These are phyloP conservation scores for Amanita inopinata DNA, from an alignment of 768 basidiomycete species.

Conservation along the genomic window DNA sequence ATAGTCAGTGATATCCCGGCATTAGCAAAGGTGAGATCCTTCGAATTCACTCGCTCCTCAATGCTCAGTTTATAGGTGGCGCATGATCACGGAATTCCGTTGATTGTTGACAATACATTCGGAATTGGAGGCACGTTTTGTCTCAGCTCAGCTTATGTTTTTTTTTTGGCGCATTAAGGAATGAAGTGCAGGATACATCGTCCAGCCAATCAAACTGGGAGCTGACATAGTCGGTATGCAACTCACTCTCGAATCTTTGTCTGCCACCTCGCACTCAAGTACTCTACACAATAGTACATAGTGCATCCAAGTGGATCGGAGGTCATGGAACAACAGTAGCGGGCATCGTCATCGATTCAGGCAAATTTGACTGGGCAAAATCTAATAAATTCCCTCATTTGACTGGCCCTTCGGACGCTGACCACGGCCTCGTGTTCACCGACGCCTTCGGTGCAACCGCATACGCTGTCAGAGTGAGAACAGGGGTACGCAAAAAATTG, in stretches of 20 bases:
- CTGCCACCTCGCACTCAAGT: background rate
- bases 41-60: background rate
- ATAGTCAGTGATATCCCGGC: slow-evolving; percentile 56
- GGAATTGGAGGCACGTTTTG: slow-evolving; percentile 47
- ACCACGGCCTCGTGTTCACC: slow-evolving; percentile 60
- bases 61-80: slow-evolving; percentile 39
- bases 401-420: slow-evolving; percentile 66
- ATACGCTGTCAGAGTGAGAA: slow-evolving; percentile 58
- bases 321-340: slow-evolving; percentile 75
- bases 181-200: slow-evolving; percentile 46
- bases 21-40: slow-evolving; percentile 53
- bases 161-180: too few relatives aligned
- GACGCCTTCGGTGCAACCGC: slow-evolving; percentile 58
- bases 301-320: slow-evolving; percentile 80
- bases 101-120: slow-evolving; percentile 78
- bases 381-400: slow-evolving; percentile 68
- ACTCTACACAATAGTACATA: slow-evolving; percentile 41
- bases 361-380: slow-evolving; percentile 65
- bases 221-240: slow-evolving; percentile 67
- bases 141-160: slow-evolving; percentile 12
- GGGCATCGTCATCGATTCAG: slow-evolving; percentile 66
- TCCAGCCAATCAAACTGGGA: slow-evolving; percentile 61
- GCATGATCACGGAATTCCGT: slow-evolving; percentile 59
- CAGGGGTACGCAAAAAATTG: slow-evolving; percentile 22
- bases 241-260: too few relatives aligned